Evolutionary conservation across 208 protist genomes (phyloP).

Genomic region (Polymyxa betae): DNA sequence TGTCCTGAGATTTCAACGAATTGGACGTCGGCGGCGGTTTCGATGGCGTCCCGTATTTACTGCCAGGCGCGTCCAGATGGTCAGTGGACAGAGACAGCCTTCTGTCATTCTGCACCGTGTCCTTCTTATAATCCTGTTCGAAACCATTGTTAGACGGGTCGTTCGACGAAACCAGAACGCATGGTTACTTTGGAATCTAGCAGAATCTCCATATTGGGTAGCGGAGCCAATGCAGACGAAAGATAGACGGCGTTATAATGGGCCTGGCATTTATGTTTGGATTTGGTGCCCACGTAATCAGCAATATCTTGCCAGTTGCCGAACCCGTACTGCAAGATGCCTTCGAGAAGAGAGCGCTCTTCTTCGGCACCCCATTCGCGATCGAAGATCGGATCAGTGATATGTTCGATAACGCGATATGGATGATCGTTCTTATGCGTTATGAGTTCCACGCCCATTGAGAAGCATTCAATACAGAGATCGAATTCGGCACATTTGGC

Average conservation of each 20-base stretch:
- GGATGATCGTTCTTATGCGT: constrained; percentile 51
- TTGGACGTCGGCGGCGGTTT: background rate
- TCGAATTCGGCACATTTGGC: constrained; percentile 43
- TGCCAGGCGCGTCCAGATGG: background rate
- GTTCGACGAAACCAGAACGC: background rate
- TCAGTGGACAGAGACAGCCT: background rate
- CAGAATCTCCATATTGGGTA: constrained; percentile 24
- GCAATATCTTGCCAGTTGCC: constrained; percentile 39
- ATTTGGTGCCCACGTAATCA: constrained; percentile 42
- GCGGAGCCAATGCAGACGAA: background rate
- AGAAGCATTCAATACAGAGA: constrained; percentile 50
- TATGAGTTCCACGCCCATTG: constrained; percentile 33
- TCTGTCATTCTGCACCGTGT: background rate
- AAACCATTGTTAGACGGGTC: background rate
- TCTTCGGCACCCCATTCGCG: constrained; percentile 44
- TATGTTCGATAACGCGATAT: constrained; percentile 48
- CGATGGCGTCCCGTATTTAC: background rate
- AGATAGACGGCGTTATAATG: constrained; percentile 40
- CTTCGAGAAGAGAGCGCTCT: background rate
- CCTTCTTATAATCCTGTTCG: constrained; percentile 15
- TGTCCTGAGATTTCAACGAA: constrained; percentile 7
- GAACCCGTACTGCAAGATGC: constrained; percentile 1
- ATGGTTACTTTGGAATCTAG: background rate
- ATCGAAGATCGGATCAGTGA: constrained; percentile 42
- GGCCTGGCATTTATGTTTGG: constrained; percentile 23